Evolutionary conservation across 192 early-diverging fungal species (phyloP).

Genomic region (Mortierella antarctica): DNA sequence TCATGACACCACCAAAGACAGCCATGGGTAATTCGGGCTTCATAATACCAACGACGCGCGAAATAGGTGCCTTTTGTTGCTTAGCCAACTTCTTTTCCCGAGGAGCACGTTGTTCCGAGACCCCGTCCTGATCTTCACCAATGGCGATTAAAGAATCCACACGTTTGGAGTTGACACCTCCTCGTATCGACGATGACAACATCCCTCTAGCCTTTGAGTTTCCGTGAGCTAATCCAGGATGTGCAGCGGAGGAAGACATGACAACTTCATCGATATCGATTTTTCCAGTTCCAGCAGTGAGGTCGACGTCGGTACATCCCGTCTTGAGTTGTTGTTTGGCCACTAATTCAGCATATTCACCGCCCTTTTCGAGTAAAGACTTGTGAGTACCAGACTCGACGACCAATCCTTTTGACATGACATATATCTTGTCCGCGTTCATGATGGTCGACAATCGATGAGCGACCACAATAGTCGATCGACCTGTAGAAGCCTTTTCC

Average conservation of each 20-base stretch:
- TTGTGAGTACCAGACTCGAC: slow-evolving; percentile 66
- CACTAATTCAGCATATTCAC: slow-evolving; percentile 64
- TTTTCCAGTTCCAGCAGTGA: too few species aligned
- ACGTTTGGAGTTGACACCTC: slow-evolving; percentile 5
- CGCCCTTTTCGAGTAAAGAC: slow-evolving; percentile 61
- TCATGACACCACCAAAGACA: slow-evolving; percentile 64
- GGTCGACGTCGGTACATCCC: slow-evolving; percentile 30
- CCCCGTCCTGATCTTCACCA: slow-evolving; percentile 12
- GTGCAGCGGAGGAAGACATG: neutral
- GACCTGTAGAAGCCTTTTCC: slow-evolving; percentile 59
- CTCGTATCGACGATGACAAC: slow-evolving; percentile 2
- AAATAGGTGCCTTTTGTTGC: slow-evolving; percentile 60
- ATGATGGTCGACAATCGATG: slow-evolving; percentile 78
- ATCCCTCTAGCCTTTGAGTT: neutral
- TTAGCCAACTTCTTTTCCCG: slow-evolving; percentile 39
- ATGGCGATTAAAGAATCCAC: slow-evolving; percentile 11
- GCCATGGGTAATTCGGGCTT: slow-evolving; percentile 60
- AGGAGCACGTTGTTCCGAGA: too few species aligned
- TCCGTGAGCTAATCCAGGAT: neutral
- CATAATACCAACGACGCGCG: slow-evolving; percentile 60
- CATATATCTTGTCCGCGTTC: slow-evolving; percentile 75
- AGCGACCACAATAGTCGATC: slow-evolving; percentile 79
- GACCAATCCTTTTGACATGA: slow-evolving; percentile 63
- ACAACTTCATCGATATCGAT: neutral
- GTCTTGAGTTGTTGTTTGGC: slow-evolving; percentile 69